Conservation (phyloP, 768 basidiomycete species). For the Leccinum rimulosum region DNA sequence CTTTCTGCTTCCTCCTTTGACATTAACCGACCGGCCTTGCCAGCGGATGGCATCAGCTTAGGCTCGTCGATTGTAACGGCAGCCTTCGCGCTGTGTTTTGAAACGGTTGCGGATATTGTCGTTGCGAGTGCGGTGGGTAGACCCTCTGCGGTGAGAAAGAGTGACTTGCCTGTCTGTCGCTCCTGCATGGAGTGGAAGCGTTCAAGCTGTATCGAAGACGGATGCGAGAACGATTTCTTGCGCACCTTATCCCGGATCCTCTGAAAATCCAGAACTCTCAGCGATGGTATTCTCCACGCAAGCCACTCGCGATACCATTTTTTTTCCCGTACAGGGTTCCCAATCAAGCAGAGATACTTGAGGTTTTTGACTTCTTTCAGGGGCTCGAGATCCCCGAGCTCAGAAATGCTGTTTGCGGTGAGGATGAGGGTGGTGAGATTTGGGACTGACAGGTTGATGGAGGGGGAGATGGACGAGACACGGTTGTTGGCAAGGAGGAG, state of each 20-base stretch:
- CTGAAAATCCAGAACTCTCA: slow-evolving; percentile 94
- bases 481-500: slow-evolving; percentile 90
- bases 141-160: slow-evolving; percentile 81
- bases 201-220: slow-evolving; percentile 27
- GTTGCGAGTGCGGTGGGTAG: slow-evolving; percentile 79
- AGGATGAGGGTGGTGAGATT: slow-evolving; percentile 82
- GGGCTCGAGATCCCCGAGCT: slow-evolving; percentile 84
- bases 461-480: slow-evolving; percentile 77
- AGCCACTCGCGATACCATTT: slow-evolving; percentile 98
- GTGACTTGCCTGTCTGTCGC: slow-evolving; percentile 64
- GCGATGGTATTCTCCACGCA: slow-evolving; percentile 79
- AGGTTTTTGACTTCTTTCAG: slow-evolving; percentile 73
- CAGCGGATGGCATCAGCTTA: slow-evolving; percentile 49
- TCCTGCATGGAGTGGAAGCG: slow-evolving; percentile 52
- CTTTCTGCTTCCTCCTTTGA: slow-evolving; percentile 89
- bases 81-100: slow-evolving; percentile 60
- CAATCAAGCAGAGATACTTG: slow-evolving; percentile 72
- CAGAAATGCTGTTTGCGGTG: slow-evolving; percentile 76
- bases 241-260: slow-evolving; percentile 92
- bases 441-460: slow-evolving; percentile 78
- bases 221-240: slow-evolving; percentile 33
- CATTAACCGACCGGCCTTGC: slow-evolving; percentile 83
- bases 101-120: slow-evolving; percentile 70
- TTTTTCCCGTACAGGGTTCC: slow-evolving; percentile 85
- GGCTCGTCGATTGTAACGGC: slow-evolving; percentile 76